Percentiles rank a stretch among this genome's conserved stretches.
Conservation (phyloP, 2,329 filamentous ascomycete species). For the Leptoxyphium fumago region DNA sequence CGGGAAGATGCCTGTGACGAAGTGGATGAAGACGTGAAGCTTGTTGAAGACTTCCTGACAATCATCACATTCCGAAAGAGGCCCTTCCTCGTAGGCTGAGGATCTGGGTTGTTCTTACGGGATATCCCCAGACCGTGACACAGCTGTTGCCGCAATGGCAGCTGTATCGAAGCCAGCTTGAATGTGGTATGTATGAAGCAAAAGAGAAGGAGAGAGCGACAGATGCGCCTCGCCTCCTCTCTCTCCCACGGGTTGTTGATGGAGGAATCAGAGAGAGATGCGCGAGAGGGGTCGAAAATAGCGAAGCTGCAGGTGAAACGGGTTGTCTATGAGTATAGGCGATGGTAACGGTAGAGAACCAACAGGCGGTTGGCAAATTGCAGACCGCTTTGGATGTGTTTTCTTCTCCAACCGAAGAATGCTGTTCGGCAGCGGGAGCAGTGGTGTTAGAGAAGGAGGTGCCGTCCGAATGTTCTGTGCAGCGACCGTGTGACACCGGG, state of each 20-base stretch:
- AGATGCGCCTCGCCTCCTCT: neutral
- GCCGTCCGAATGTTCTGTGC: neutral
- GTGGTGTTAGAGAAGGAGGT: neutral
- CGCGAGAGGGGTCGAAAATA: no score
- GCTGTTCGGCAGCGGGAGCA: no score
- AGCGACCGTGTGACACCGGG: neutral
- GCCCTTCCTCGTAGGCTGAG: constrained; percentile 5
- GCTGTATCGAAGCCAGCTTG: constrained; percentile 21
- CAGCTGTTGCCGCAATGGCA: constrained; percentile 16
- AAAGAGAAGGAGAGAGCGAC: neutral
- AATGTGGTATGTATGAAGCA: constrained; percentile 1
- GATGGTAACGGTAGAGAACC: neutral
- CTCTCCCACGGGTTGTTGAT: no score
- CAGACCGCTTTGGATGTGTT: neutral
- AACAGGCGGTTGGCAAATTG: neutral
- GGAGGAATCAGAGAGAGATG: no score
- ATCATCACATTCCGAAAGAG: constrained; percentile 17
- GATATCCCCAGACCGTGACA: constrained; percentile 8
- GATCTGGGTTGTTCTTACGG: constrained; percentile 5
- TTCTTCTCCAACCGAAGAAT: neutral
- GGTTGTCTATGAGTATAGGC: no score
- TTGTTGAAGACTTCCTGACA: constrained; percentile 14
- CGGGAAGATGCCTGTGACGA: constrained; percentile 13
- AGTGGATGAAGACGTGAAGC: constrained; percentile 13
- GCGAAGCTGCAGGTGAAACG: no score